phyloP scores from a whole-genome alignment of 169 alveolate species.

The Eimeria tenella region DNA sequence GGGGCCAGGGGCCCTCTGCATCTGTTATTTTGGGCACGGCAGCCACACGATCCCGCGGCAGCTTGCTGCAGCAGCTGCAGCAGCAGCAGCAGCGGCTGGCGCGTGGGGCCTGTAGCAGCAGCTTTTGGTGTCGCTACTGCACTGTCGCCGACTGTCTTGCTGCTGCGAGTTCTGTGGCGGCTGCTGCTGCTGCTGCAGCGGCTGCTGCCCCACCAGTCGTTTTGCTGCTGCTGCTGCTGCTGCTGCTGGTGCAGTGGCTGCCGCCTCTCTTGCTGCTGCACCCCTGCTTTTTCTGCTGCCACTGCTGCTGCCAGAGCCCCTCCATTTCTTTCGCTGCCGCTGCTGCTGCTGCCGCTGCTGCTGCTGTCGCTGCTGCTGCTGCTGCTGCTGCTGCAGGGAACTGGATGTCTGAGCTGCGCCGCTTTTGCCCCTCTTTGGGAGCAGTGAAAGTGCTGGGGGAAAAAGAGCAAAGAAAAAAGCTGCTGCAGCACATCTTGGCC shows the following conservation, averaged over 20 bases:
- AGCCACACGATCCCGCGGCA: too few relatives aligned
- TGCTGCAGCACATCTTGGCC: slow-evolving; percentile 67
- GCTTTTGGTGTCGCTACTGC: neutral
- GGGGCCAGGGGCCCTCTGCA: too few relatives aligned
- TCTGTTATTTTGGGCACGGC: too few relatives aligned
- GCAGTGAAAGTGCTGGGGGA: slow-evolving; percentile 95
- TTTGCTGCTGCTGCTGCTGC: too few relatives aligned
- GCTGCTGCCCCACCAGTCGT: too few relatives aligned
- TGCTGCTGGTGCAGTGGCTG: too few relatives aligned
- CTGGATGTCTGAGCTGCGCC: slow-evolving; percentile 96
- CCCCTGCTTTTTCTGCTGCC: neutral
- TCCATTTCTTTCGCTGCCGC: neutral
- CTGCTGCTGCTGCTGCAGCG: too few relatives aligned
- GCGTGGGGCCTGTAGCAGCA: too few relatives aligned
- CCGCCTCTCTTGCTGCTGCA: neutral
- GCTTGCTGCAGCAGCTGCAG: too few relatives aligned
- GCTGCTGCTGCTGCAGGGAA: slow-evolving; percentile 86
- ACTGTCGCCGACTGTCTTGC: neutral
- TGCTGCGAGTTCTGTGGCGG: neutral
- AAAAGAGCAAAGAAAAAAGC: slow-evolving; percentile 92
- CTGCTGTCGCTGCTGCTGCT: neutral
- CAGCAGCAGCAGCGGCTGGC: too few relatives aligned
- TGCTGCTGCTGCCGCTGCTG: too few relatives aligned
- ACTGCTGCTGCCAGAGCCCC: neutral
- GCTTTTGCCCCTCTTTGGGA: slow-evolving; percentile 91